Evolutionary conservation across 768 basidiomycete genomes (phyloP).

Genomic region (Tricholoma sp.): DNA sequence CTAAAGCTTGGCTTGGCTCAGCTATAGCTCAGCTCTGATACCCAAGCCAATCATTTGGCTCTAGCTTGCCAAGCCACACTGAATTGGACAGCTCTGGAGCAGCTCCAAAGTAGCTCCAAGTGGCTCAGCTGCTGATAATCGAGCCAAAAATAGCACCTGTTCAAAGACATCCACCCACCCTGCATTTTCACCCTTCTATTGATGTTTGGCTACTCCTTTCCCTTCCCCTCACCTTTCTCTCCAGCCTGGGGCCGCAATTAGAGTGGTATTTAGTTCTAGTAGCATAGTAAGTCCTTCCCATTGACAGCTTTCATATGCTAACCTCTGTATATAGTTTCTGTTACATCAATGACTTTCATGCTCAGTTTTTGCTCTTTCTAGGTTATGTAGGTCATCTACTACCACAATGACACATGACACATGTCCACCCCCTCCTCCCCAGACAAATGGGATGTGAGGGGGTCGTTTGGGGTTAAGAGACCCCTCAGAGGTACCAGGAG

Average conservation of each 20-base stretch:
- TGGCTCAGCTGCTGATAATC: neutral
- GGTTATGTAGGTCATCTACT: neutral
- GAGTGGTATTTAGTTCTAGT: neutral
- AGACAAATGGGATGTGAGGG: neutral
- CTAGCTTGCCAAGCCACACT: neutral
- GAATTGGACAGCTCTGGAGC: neutral
- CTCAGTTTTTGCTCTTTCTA: neutral
- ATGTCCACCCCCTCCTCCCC: neutral
- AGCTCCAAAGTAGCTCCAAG: no score
- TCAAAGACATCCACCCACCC: neutral
- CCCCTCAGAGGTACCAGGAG: no score
- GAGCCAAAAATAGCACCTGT: neutral
- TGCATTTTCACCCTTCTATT: neutral
- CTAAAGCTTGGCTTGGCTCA: neutral
- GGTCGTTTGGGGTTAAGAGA: no score
- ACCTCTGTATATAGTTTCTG: neutral
- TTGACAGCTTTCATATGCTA: neutral
- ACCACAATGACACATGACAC: no score
- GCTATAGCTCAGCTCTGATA: neutral
- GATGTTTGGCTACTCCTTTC: no score
- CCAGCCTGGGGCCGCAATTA: neutral
- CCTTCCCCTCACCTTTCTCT: neutral
- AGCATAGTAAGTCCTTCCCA: neutral
- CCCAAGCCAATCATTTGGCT: neutral
- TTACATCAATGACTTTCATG: neutral